Evolutionary conservation across 2,329 filamentous ascomycete species (phyloP).

Genomic region (Madurella mycetomatis): DNA sequence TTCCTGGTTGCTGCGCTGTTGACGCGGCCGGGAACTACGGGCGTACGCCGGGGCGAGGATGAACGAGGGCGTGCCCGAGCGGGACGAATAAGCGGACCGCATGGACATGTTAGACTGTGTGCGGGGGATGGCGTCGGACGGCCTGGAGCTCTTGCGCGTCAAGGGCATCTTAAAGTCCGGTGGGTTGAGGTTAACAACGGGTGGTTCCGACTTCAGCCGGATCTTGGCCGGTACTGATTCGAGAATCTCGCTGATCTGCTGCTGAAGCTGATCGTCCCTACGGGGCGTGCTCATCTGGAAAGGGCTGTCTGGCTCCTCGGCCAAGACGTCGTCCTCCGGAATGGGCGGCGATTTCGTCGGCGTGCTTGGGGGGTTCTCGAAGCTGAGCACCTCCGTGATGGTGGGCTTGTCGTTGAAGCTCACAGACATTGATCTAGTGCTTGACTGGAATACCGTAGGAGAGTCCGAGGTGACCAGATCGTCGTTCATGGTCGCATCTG

Average conservation of each 20-base stretch:
- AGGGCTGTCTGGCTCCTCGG: constrained; percentile 32
- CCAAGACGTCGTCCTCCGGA: constrained; percentile 43
- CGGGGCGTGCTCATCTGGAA: constrained; percentile 35
- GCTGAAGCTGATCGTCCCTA: constrained; percentile 66
- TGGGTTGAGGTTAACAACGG: constrained; percentile 49
- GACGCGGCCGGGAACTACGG: constrained; percentile 46
- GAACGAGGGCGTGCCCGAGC: constrained; percentile 62
- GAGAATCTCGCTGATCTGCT: constrained; percentile 75
- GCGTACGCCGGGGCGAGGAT: constrained; percentile 60
- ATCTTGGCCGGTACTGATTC: constrained; percentile 76
- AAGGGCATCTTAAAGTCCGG: constrained; percentile 51
- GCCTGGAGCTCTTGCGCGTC: constrained; percentile 34
- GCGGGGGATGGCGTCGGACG: constrained; percentile 39
- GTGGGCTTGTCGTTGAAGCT: constrained; percentile 45
- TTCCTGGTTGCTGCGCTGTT: constrained; percentile 57
- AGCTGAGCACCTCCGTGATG: constrained; percentile 38
- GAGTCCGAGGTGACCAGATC: constrained; percentile 46
- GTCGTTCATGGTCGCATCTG: constrained; percentile 31
- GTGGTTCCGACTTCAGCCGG: constrained; percentile 58
- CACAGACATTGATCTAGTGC: constrained; percentile 36
- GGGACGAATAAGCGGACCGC: constrained; percentile 36
- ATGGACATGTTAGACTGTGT: constrained; percentile 46
- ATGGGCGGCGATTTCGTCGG: constrained; percentile 38
- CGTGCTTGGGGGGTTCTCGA: constrained; percentile 40
- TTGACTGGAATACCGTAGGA: constrained; percentile 39